Conservation (phyloP, 176 grass and related monocot genomes). For the Carex kokanica region DNA sequence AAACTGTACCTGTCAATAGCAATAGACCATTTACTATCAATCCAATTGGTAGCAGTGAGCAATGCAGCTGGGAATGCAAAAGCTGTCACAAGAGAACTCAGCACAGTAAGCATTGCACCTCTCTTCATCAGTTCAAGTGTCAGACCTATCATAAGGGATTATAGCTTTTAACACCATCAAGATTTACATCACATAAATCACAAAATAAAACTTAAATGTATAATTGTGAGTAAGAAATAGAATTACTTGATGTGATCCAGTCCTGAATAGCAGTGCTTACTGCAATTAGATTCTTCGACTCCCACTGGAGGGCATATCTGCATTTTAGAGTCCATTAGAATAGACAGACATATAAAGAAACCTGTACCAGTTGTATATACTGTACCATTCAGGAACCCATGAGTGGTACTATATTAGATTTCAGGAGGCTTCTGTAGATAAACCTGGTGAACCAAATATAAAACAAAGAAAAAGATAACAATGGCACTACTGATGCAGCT, state of each 20-base stretch:
- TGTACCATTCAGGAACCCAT: neutral
- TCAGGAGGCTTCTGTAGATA: neutral
- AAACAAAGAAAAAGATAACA: neutral
- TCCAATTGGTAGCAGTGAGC: conserved; percentile 78
- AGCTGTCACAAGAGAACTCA: conserved; percentile 68
- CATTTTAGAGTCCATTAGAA: conserved; percentile 20
- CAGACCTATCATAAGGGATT: conserved; percentile 42
- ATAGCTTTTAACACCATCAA: conserved; percentile 21
- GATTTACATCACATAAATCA: neutral
- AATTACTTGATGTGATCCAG: conserved; percentile 89
- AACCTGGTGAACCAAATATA: neutral
- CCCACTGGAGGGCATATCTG: conserved; percentile 88
- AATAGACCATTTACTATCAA: conserved; percentile 89
- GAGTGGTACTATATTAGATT: neutral
- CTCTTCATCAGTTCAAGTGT: conserved; percentile 76
- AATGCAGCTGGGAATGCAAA: conserved; percentile 81
- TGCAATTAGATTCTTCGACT: conserved; percentile 76
- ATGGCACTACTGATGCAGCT: neutral
- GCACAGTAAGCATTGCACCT: conserved; percentile 87
- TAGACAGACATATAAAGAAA: neutral
- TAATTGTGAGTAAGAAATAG: conserved; percentile 10
- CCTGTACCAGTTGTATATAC: neutral
- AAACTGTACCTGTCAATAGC: conserved; percentile 80
- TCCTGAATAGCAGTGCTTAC: conserved; percentile 87
- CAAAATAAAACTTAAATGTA: neutral